A percentile compares a stretch with the other conserved stretches of the same genome.
Evolutionary conservation across 73 alveolate genomes (phyloP).

Genomic region (Breviolum minutum): DNA sequence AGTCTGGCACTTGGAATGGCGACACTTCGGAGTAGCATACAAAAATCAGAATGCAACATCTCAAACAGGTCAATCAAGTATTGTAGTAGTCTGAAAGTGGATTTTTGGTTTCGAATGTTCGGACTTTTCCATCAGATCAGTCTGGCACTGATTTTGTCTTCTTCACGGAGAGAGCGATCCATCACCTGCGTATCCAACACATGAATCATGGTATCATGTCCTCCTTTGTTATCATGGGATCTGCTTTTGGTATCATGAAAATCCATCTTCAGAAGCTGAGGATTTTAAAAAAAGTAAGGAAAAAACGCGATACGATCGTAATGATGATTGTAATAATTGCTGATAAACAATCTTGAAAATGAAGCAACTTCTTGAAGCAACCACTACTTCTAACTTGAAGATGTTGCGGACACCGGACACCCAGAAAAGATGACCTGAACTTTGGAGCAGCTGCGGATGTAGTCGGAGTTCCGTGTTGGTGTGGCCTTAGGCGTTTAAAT

Average conservation of each 20-base stretch:
- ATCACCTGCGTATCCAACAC: slow-evolving; percentile 45
- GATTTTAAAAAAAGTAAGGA: too few species aligned
- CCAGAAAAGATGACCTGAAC: slow-evolving; percentile 34
- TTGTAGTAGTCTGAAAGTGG: not conserved
- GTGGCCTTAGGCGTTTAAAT: slow-evolving; percentile 8
- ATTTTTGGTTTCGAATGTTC: not conserved
- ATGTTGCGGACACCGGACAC: not conserved
- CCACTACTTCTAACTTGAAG: too few species aligned
- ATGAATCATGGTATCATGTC: too few species aligned
- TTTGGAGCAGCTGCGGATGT: slow-evolving; percentile 89
- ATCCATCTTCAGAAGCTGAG: too few species aligned
- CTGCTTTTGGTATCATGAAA: too few species aligned
- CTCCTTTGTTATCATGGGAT: not conserved
- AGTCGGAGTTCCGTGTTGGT: slow-evolving; percentile 85
- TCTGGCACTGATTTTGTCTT: slow-evolving; percentile 40
- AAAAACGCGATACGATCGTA: too few species aligned
- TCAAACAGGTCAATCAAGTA: not conserved
- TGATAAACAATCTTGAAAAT: not conserved
- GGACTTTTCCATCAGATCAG: not conserved
- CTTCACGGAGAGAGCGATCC: slow-evolving; percentile 69
- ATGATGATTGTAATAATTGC: too few species aligned
- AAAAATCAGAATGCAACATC: not conserved
- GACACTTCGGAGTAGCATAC: too few species aligned
- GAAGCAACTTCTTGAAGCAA: too few species aligned
- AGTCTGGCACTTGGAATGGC: too few species aligned